phyloP scores from a whole-genome alignment of 768 basidiomycete genomes.

The Galerina marginata region DNA sequence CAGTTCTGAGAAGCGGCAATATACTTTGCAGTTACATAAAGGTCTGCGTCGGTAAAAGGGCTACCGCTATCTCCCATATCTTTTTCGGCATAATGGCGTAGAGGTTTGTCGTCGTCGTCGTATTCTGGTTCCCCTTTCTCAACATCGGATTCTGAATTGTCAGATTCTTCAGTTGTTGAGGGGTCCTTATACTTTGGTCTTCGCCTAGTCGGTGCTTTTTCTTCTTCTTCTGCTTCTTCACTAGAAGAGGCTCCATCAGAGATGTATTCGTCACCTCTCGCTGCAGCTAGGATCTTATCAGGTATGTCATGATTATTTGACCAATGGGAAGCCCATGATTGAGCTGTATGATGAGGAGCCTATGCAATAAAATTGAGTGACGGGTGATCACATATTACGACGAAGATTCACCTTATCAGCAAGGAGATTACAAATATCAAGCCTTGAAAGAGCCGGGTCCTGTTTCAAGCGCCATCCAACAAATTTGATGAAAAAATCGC shows the following conservation, averaged over 20 bases:
- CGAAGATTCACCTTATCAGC: conserved; percentile 54
- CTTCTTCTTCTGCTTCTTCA: conserved; percentile 10
- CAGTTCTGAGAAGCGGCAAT: conserved; percentile 57
- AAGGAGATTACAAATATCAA: conserved; percentile 58
- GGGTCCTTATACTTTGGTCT: conserved; percentile 40
- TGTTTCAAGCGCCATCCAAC: conserved; percentile 63
- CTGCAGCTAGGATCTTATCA: conserved; percentile 63
- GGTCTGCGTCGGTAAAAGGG: conserved; percentile 65
- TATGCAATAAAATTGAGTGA: conserved; percentile 26
- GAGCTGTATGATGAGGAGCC: conserved; percentile 70
- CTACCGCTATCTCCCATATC: conserved; percentile 59
- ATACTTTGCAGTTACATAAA: conserved; percentile 63
- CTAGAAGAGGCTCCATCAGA: conserved; percentile 20
- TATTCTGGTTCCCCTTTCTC: conserved; percentile 29
- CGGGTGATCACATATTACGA: neutral
- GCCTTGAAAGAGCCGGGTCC: conserved; percentile 57
- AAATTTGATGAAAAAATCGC: conserved; percentile 69
- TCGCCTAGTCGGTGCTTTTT: conserved; percentile 1
- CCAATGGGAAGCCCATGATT: conserved; percentile 76
- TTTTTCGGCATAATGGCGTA: conserved; percentile 41
- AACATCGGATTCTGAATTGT: conserved; percentile 25
- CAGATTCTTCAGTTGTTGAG: conserved; percentile 38
- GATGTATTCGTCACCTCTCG: conserved; percentile 33
- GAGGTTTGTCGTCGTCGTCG: conserved; percentile 42
- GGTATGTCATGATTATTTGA: conserved; percentile 66